A percentile compares a stretch with the other conserved stretches of the same genome.
Conservation (phyloP, 495 filamentous ascomycete genomes). For the Aspergillus incahuasiensis region DNA sequence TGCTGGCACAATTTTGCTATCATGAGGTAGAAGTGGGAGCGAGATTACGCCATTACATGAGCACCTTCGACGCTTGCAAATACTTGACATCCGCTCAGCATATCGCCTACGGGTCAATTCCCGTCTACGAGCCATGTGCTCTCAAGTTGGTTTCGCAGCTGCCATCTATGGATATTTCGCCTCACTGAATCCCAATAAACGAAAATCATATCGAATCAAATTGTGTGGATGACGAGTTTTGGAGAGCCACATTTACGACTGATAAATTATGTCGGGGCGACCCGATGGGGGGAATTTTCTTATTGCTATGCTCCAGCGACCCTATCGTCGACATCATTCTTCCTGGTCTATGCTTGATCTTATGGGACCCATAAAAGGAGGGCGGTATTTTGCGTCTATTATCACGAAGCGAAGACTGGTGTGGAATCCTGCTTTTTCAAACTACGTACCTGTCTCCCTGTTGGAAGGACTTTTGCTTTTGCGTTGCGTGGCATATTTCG, state of each 20-base stretch:
- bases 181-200: not conserved
- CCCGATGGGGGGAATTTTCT: constrained; percentile 25
- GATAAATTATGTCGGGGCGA: constrained; percentile 33
- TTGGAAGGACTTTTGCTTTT: constrained; percentile 12
- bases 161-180: constrained; percentile 1
- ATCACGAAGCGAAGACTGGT: constrained; percentile 24
- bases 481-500: constrained; percentile 30
- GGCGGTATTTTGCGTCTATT: constrained; percentile 18
- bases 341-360: not conserved
- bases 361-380: not conserved
- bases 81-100: constrained; percentile 17
- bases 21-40: not conserved
- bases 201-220: not conserved
- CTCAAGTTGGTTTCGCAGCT: not conserved
- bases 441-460: not conserved
- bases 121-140: not conserved
- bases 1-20: constrained; percentile 1
- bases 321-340: not conserved
- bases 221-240: constrained; percentile 5
- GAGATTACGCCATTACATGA: constrained; percentile 3
- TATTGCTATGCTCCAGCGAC: constrained; percentile 21
- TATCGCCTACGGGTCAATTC: not conserved
- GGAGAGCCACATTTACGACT: constrained; percentile 18
- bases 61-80: constrained; percentile 20
- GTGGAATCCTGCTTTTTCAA: constrained; percentile 21